These are phyloP conservation scores for Dinochytrium kinnereticum DNA, from an alignment of 371 early-diverging fungal genomes.

Conservation along the genomic window DNA sequence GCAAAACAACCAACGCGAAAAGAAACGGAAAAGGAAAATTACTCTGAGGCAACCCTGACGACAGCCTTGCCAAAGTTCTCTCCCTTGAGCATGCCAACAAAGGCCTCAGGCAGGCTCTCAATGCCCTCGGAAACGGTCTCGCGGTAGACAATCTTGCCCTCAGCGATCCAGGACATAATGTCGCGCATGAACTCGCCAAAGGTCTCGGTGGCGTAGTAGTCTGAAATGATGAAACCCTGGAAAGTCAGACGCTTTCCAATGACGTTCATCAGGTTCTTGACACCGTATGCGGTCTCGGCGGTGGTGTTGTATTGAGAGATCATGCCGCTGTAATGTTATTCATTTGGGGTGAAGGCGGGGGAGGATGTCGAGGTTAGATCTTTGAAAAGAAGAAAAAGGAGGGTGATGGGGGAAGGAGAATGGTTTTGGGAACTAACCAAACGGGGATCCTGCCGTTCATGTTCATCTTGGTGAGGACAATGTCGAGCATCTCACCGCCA, in stretches of 20 bases:
- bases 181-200: slow-evolving; percentile 64
- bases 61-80: slow-evolving; percentile 87
- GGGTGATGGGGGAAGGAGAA: background rate
- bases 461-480: slow-evolving; percentile 61
- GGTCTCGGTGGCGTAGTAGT: slow-evolving; percentile 25
- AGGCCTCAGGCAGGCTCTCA: slow-evolving; percentile 78
- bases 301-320: slow-evolving; percentile 74
- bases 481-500: slow-evolving; percentile 74
- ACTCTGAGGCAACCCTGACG: slow-evolving; percentile 71
- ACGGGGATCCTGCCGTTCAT: slow-evolving; percentile 59
- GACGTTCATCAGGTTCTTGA: slow-evolving; percentile 56
- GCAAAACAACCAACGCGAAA: too few species aligned
- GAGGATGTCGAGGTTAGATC: background rate
- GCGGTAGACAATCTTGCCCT: slow-evolving; percentile 70
- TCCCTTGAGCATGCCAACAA: slow-evolving; percentile 77
- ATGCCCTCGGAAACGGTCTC: slow-evolving; percentile 76
- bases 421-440: slow-evolving; percentile 32
- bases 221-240: slow-evolving; percentile 55
- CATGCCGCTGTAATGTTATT: slow-evolving; percentile 54
- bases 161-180: slow-evolving; percentile 61
- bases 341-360: background rate
- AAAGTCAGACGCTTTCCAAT: slow-evolving; percentile 60
- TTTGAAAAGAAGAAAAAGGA: background rate
- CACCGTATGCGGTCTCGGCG: slow-evolving; percentile 46
- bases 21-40: too few species aligned